A percentile compares a stretch with the other conserved stretches of the same genome.
These are phyloP conservation scores for Rutstroemia sp. DNA, from an alignment of 2,329 filamentous ascomycete species.

Conservation along the genomic window DNA sequence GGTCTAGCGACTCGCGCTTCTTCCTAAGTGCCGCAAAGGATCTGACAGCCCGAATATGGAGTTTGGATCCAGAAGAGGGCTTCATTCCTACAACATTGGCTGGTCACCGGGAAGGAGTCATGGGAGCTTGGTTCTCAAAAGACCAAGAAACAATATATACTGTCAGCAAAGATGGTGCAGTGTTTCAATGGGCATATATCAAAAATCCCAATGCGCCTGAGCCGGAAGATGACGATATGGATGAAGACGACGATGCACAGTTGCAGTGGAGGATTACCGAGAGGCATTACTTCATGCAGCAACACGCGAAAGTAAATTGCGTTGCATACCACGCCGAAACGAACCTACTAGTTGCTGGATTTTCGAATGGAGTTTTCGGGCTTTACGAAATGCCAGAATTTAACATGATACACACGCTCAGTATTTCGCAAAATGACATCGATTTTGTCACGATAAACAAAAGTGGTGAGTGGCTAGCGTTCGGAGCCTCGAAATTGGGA, in stretches of 20 bases:
- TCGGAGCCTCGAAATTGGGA: conserved; percentile 89
- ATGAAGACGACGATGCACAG: conserved; percentile 56
- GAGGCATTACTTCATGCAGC: conserved; percentile 90
- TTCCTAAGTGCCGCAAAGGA: conserved; percentile 90
- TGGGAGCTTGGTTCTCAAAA: conserved; percentile 94
- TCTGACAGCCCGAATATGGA: conserved; percentile 91
- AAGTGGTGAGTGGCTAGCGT: conserved; percentile 93
- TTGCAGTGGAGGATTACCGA: conserved; percentile 88
- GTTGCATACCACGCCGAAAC: conserved; percentile 82
- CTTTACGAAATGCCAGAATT: conserved; percentile 96
- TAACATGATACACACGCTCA: conserved; percentile 84
- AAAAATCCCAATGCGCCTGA: conserved; percentile 47
- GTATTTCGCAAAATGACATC: conserved; percentile 94
- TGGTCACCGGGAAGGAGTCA: conserved; percentile 82
- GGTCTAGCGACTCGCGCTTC: conserved; percentile 94
- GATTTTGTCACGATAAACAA: conserved; percentile 93
- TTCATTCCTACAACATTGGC: conserved; percentile 86
- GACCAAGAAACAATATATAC: conserved; percentile 96
- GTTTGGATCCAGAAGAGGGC: conserved; percentile 74
- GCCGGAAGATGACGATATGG: conserved; percentile 49
- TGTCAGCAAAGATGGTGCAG: conserved; percentile 91
- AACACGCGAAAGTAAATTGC: conserved; percentile 77
- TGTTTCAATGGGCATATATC: conserved; percentile 88
- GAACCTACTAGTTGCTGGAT: conserved; percentile 91
- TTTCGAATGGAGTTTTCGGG: conserved; percentile 89